Conservation (phyloP, 306 rosid species). For the Abrus precatorius region DNA sequence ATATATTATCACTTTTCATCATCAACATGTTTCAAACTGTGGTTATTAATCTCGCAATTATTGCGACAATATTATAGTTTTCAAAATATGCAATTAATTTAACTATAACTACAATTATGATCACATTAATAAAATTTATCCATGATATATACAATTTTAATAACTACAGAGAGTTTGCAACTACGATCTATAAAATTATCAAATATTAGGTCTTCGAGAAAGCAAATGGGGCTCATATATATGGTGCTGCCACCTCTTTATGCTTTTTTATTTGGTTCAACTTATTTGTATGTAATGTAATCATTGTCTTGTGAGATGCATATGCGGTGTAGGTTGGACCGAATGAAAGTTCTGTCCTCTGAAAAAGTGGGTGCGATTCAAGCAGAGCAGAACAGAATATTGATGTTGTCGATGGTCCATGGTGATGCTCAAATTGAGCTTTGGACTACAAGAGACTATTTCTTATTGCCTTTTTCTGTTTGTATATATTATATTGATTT, state of each 20-base stretch:
- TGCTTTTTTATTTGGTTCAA: background rate
- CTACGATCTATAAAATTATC: background rate
- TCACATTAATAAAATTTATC: background rate
- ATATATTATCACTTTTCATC: background rate
- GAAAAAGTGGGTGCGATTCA: constrained; percentile 40
- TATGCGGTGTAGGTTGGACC: constrained; percentile 43
- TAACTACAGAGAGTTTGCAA: background rate
- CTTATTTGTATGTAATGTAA: constrained; percentile 20
- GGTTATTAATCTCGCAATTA: background rate
- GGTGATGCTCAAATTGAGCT: constrained; percentile 32
- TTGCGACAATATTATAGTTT: background rate
- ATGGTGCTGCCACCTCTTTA: background rate
- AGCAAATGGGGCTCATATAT: background rate
- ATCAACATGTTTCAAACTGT: background rate
- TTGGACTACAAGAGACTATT: background rate
- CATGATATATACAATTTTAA: background rate
- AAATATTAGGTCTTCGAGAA: background rate
- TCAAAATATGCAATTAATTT: background rate
- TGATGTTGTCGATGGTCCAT: constrained; percentile 42
- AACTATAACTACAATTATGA: background rate
- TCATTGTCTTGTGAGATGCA: constrained; percentile 36
- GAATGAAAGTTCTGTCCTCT: constrained; percentile 42
- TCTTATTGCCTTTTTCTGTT: background rate
- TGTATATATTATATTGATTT: background rate
- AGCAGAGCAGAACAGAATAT: constrained; percentile 34